Base-by-base conservation (phyloP, 1,284 basidiomycete species). In the Ganoderma leucocontextum region DNA sequence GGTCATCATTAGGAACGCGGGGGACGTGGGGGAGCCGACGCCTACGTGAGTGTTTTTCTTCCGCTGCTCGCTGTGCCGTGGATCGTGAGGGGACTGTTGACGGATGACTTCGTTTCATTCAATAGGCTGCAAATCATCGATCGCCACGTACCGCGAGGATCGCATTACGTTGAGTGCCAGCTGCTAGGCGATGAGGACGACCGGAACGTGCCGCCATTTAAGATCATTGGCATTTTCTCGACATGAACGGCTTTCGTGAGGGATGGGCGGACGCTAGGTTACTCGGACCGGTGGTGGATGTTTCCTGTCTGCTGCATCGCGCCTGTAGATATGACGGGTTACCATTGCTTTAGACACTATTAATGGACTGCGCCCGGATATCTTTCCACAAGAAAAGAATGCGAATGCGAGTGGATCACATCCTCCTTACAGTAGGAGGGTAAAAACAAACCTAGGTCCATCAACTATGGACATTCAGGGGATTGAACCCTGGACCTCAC, bases 131-230 rank as follows among this genome's bases (percentile, higher is more conserved):
- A 85, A 70, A 83, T 94, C 59, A 97, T 97, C 73, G 95, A 97
- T 80, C 88, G 87, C 66, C 86, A 81, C 68, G 95, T 97, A 33
- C 76, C 87, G 19, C 82, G 87, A 36, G 95, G 95, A 6, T 89
- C 91, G 60, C 96, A 97, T 78, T 97, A 86, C 76, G 92, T 96
- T 66, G 95, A 97, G 78, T 97, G 95, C 77, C 80, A 89, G 76
- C 79, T 96, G 62, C 74, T 91, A 71, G 95, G 95, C 17, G 91
- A 94, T 70, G 94, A 95, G 78, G 95, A 94, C 4, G 82, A 88
- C 70, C 69, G 78, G 75, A 81, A 81, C 55, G 89, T 93, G 13
- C 85, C 91, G 29, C 83, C 88, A 53, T 97, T 97, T 86, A 95
- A 92, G 83, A 90, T 97, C 74, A 86, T 96, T 39, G 95, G 95